phyloP scores from a whole-genome alignment of 2,329 filamentous ascomycete genomes.

The Aureobasidium sp. region DNA sequence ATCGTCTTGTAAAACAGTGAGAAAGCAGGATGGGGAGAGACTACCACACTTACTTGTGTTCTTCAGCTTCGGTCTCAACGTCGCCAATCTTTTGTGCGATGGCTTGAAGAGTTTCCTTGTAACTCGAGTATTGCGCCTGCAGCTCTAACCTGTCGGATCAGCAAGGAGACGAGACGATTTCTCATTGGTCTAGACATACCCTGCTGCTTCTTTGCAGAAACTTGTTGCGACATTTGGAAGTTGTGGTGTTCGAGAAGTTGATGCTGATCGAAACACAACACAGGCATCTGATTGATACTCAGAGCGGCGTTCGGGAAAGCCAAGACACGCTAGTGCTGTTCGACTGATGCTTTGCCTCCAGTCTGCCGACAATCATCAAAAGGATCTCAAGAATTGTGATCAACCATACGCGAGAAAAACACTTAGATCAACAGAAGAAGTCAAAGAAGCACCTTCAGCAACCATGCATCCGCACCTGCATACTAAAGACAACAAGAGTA shows the following conservation, averaged over 20 bases:
- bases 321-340: constrained; percentile 12
- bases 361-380: background rate
- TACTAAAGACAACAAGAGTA: constrained; percentile 85
- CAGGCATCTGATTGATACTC: background rate
- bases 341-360: constrained; percentile 4
- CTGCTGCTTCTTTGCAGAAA: constrained; percentile 65
- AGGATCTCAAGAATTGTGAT: background rate
- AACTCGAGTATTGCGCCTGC: constrained; percentile 71
- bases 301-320: constrained; percentile 10
- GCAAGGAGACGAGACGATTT: background rate
- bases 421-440: background rate
- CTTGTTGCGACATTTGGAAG: constrained; percentile 42
- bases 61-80: constrained; percentile 93
- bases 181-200: constrained; percentile 38
- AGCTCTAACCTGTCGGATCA: constrained; percentile 52
- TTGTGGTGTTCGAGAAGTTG: background rate
- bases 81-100: constrained; percentile 95
- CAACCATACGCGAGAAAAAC: constrained; percentile 11
- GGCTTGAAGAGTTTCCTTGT: constrained; percentile 72
- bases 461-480: constrained; percentile 95
- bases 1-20: background rate
- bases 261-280: background rate
- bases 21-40: background rate
- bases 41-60: constrained; percentile 70
- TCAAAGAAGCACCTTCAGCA: background rate